A percentile compares a stretch with the other conserved stretches of the same genome.
These are phyloP conservation scores for Pythium aristosporum DNA, from an alignment of 352 stramenopile species.

Conservation along the genomic window DNA sequence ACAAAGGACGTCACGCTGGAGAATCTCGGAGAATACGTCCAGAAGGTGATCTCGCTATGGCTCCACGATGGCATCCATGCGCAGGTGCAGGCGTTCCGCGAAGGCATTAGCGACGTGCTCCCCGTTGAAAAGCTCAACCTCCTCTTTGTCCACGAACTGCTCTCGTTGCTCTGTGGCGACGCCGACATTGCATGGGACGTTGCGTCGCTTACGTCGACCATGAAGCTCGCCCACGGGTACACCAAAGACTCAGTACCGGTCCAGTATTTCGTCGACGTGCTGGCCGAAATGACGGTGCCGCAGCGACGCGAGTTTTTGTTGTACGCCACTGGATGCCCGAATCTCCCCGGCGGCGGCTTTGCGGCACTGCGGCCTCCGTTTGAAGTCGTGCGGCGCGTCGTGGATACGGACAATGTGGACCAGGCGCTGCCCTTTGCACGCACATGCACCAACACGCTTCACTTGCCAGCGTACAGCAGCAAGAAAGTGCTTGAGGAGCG, in stretches of 20 bases:
- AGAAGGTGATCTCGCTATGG: slow-evolving; percentile 59
- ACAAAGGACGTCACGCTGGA: slow-evolving; percentile 45
- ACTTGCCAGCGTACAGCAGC: slow-evolving; percentile 80
- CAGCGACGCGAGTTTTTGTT: slow-evolving; percentile 74
- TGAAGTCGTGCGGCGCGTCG: slow-evolving; percentile 79
- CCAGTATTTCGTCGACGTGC: slow-evolving; percentile 63
- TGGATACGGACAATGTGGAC: slow-evolving; percentile 71
- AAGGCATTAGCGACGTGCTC: slow-evolving; percentile 74
- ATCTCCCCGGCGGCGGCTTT: slow-evolving; percentile 74
- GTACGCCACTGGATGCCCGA: slow-evolving; percentile 82
- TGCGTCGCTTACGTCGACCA: slow-evolving; percentile 58
- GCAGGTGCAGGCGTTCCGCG: slow-evolving; percentile 74
- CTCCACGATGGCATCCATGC: slow-evolving; percentile 55
- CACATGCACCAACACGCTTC: slow-evolving; percentile 86
- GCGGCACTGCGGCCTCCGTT: slow-evolving; percentile 65
- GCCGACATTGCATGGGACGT: slow-evolving; percentile 70
- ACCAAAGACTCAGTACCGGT: slow-evolving; percentile 72
- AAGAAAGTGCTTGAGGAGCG: slow-evolving; percentile 60
- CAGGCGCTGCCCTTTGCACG: slow-evolving; percentile 75
- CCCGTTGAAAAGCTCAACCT: slow-evolving; percentile 68
- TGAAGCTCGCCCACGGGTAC: slow-evolving; percentile 84
- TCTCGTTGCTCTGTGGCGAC: slow-evolving; percentile 70
- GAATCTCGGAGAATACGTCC: slow-evolving; percentile 61
- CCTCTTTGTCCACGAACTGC: slow-evolving; percentile 64
- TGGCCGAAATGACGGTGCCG: slow-evolving; percentile 60